These are phyloP conservation scores for Colletotrichum eleusines DNA, from an alignment of 2,329 filamentous ascomycete species.

Conservation along the genomic window DNA sequence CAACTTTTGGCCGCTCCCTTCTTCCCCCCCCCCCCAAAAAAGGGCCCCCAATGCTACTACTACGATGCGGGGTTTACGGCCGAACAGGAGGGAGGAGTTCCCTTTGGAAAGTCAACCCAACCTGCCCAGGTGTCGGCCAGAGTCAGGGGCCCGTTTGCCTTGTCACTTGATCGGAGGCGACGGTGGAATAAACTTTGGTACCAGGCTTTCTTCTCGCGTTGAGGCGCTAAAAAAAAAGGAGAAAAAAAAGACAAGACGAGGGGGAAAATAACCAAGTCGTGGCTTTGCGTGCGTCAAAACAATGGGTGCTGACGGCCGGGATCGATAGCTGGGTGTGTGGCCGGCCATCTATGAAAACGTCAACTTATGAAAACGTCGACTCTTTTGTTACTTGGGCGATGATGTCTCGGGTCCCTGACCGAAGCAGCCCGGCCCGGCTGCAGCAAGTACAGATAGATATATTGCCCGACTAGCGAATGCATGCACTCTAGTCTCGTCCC, in stretches of 20 bases:
- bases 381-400: conserved; percentile 12
- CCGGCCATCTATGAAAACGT: too few species aligned
- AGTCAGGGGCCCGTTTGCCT: conserved; percentile 10
- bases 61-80: conserved; percentile 20
- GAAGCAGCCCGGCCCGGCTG: too few species aligned
- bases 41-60: neutral
- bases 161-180: neutral
- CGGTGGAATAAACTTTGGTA: neutral
- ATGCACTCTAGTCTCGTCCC: conserved; percentile 28
- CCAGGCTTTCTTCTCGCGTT: neutral
- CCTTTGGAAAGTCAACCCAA: neutral
- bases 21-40: too few species aligned
- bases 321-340: too few species aligned
- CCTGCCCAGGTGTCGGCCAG: neutral
- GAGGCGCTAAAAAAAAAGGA: neutral
- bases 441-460: neutral
- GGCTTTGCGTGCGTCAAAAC: too few species aligned
- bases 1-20: neutral
- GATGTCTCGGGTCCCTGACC: conserved; percentile 9
- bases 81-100: conserved; percentile 10
- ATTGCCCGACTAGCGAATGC: conserved; percentile 17
- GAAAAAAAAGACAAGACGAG: neutral
- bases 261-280: too few species aligned
- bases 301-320: too few species aligned
- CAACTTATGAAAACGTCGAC: too few species aligned